phyloP scores from a whole-genome alignment of 2,329 filamentous ascomycete genomes.

The Pseudogymnoascus destructans region DNA sequence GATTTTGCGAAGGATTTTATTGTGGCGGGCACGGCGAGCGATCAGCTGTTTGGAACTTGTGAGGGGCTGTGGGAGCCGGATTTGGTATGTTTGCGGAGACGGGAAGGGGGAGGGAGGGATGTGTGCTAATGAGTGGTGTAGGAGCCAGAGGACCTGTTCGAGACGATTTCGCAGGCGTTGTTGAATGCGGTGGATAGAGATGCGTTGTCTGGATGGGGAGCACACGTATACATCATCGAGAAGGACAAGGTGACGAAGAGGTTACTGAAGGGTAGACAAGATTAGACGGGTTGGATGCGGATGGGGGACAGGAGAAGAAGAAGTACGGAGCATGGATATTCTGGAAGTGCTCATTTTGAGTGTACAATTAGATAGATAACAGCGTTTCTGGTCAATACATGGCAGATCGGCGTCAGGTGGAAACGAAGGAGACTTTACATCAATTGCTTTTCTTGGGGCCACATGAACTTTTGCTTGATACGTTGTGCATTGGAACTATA shows the following conservation, averaged over 20 bases:
- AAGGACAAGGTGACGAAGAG: constrained; percentile 99
- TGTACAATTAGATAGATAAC: constrained; percentile 3
- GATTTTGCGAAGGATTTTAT: constrained; percentile 99
- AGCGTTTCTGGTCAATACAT: background rate
- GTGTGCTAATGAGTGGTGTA: constrained; percentile 26
- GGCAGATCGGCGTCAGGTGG: background rate
- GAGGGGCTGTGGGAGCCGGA: constrained; percentile 97
- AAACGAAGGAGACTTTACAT: background rate
- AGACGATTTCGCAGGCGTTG: constrained; percentile 92
- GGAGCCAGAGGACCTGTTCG: constrained; percentile 89
- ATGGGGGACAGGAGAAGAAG: background rate
- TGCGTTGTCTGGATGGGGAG: constrained; percentile 93
- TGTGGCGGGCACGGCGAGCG: constrained; percentile 86
- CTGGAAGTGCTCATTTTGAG: constrained; percentile 1
- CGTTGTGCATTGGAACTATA: background rate
- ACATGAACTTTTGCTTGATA: background rate
- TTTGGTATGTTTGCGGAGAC: constrained; percentile 47
- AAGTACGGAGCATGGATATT: background rate
- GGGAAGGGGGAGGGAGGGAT: background rate
- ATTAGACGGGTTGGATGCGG: constrained; percentile 39
- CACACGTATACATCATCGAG: constrained; percentile 98
- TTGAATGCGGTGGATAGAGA: constrained; percentile 95
- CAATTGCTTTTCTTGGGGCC: background rate
- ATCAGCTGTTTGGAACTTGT: constrained; percentile 98
- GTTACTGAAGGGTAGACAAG: constrained; percentile 94